Evolutionary conservation across 352 stramenopile species (phyloP), one percentile per base, ranked within the genome.

Genomic region (Phytopythium mirpurense): DNA sequence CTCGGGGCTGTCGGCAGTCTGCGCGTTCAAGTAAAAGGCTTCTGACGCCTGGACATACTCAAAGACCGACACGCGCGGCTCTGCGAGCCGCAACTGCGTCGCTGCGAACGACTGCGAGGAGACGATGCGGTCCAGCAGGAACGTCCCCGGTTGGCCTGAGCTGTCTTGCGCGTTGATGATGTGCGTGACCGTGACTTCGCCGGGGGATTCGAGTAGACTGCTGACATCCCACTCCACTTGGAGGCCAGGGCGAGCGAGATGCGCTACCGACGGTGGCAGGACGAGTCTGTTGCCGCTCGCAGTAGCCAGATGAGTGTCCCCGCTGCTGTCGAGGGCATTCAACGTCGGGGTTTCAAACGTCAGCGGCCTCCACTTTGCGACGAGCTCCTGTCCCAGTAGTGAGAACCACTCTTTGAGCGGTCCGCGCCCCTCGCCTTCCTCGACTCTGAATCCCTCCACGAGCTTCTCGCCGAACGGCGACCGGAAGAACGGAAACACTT

Each of bases 351-450:
- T 1, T 10, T 68, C 51, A 2, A 75, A 26, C 1, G 51, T 2
- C 35, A 87, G 34, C 26, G 57, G 44, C 14, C 59, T 64, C 79
- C 76, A 88, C 49, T 77, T 84, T 21, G 73, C 68, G 5, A 54
- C 41, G 38, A 88, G 48, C 6, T 75, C 62, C 2, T 16, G 42
- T 14, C 66, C 63, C 1, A 91, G 42, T 0, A 91, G 51, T 10
- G 54, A 50, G 52, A 87, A 80, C 81, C 81, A 91, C 59, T 91
- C 81, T 44, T 88, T 91, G 14, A 91, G 41, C 10, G 80, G 80
- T 1, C 78, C 80, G 51, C 76, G 83, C 11, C 80, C 80, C 71
- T 90, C 80, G 32, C 81, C 78, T 72, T 91, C 81, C 65, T 91
- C 81, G 7, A 91, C 78, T 15, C 47, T 61, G 15, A 72, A 47